phyloP scores from a whole-genome alignment of 78 protist genomes.

The Acrasis kona region DNA sequence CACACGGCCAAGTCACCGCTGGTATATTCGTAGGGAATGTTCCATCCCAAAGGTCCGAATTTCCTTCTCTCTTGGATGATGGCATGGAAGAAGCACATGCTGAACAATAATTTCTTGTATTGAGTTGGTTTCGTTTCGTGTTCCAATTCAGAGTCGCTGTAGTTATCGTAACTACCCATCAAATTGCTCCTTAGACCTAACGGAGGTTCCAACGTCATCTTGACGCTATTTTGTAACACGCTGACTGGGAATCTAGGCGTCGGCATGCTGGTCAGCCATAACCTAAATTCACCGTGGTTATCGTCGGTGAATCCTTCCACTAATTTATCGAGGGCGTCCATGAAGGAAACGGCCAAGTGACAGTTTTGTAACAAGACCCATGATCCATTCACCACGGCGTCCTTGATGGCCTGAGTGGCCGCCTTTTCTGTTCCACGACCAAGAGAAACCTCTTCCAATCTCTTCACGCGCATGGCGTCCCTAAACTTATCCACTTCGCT shows the following conservation, averaged over 20 bases:
- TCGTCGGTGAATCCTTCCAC: constrained; percentile 40
- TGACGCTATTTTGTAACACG: constrained; percentile 73
- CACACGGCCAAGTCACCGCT: constrained; percentile 49
- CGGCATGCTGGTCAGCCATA: constrained; percentile 89
- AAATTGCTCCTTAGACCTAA: constrained; percentile 65
- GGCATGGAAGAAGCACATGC: constrained; percentile 65
- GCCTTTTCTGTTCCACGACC: too few relatives aligned
- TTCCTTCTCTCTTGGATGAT: constrained; percentile 62
- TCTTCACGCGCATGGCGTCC: constrained; percentile 48
- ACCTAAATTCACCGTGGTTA: constrained; percentile 62
- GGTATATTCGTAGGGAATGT: constrained; percentile 71
- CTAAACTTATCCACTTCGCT: constrained; percentile 47
- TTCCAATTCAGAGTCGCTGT: constrained; percentile 27
- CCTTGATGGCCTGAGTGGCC: too few relatives aligned
- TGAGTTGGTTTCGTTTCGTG: constrained; percentile 15
- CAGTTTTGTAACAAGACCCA: constrained; percentile 90
- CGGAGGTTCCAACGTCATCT: constrained; percentile 84
- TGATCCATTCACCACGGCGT: constrained; percentile 54
- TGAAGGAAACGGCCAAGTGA: constrained; percentile 66
- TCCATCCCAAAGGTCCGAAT: constrained; percentile 77
- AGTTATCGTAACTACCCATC: constrained; percentile 22
- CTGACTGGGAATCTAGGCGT: constrained; percentile 68
- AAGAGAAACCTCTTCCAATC: too few relatives aligned
- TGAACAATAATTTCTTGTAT: constrained; percentile 45
- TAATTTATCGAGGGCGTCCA: constrained; percentile 51